phyloP scores from a whole-genome alignment of 2,329 filamentous ascomycete genomes.

The Claviceps digitariae region DNA sequence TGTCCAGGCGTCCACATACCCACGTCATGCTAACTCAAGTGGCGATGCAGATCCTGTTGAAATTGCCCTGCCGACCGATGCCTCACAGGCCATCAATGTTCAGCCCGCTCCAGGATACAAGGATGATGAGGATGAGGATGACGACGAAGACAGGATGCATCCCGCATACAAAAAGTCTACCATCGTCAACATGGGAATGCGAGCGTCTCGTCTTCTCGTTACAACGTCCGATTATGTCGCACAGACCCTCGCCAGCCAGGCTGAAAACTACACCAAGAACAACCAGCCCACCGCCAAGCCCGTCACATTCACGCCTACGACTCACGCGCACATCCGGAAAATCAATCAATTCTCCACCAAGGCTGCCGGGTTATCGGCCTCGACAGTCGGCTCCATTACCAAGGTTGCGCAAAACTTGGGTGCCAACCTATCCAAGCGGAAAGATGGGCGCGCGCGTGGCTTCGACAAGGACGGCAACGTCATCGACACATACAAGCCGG shows the following conservation, averaged over 20 bases:
- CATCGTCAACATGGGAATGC: conserved; percentile 74
- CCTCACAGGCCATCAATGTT: conserved; percentile 50
- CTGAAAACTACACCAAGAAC: conserved; percentile 67
- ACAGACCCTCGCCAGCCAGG: conserved; percentile 62
- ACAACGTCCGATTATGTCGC: conserved; percentile 71
- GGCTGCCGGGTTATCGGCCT: conserved; percentile 67
- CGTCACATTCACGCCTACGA: conserved; percentile 74
- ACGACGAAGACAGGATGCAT: conserved; percentile 42
- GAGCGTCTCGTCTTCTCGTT: conserved; percentile 82
- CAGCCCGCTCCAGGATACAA: conserved; percentile 47
- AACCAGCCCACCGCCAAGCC: conserved; percentile 68
- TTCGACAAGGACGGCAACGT: conserved; percentile 58
- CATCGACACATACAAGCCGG: conserved; percentile 63
- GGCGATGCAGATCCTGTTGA: conserved; percentile 53
- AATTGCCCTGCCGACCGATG: conserved; percentile 58
- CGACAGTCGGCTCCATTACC: conserved; percentile 74
- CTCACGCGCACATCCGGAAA: conserved; percentile 73
- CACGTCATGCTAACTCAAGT: neutral
- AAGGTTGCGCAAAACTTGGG: conserved; percentile 84
- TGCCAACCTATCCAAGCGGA: conserved; percentile 48
- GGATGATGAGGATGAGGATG: conserved; percentile 42
- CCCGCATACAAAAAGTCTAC: conserved; percentile 84
- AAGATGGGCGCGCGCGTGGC: conserved; percentile 41
- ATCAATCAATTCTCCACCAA: conserved; percentile 75
- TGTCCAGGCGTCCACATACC: too few relatives aligned